Conservation (phyloP, 176 grass and related monocot species). For the Typha latifolia region DNA sequence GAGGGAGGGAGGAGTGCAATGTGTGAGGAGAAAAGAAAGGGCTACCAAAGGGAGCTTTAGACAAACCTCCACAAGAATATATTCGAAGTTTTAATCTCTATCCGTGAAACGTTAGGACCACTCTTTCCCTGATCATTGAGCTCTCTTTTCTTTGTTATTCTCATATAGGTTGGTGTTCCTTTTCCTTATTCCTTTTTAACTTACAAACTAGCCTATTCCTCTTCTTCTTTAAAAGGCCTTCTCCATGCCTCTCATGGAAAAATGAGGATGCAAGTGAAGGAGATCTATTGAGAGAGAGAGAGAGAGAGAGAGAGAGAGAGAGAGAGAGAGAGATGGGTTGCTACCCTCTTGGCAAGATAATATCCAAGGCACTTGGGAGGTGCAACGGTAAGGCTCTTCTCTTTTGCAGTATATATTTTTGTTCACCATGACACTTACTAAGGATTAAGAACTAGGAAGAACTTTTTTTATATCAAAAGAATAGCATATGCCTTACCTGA, state of each 20-base stretch:
- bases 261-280: conserved; percentile 29
- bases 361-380: conserved; percentile 50
- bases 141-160: conserved; percentile 5
- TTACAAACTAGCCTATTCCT: conserved; percentile 22
- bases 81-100: conserved; percentile 27
- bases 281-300: neutral
- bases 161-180: conserved; percentile 19
- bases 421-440: neutral
- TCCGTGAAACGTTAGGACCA: conserved; percentile 18
- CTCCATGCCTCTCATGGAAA: conserved; percentile 10
- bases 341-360: conserved; percentile 53
- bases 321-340: conserved; percentile 53
- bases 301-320: conserved; percentile 11
- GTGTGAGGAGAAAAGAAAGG: neutral
- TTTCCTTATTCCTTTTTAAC: conserved; percentile 31
- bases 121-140: conserved; percentile 6
- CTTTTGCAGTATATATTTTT: conserved; percentile 20
- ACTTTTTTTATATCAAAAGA: neutral
- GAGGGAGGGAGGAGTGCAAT: neutral
- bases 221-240: conserved; percentile 25
- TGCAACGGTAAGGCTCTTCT: conserved; percentile 39
- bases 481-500: no score
- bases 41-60: conserved; percentile 8
- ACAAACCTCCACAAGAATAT: conserved; percentile 22
- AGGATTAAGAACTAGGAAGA: neutral